Conservation (phyloP, 2,329 filamentous ascomycete species). For the Venturiaceae sp. region DNA sequence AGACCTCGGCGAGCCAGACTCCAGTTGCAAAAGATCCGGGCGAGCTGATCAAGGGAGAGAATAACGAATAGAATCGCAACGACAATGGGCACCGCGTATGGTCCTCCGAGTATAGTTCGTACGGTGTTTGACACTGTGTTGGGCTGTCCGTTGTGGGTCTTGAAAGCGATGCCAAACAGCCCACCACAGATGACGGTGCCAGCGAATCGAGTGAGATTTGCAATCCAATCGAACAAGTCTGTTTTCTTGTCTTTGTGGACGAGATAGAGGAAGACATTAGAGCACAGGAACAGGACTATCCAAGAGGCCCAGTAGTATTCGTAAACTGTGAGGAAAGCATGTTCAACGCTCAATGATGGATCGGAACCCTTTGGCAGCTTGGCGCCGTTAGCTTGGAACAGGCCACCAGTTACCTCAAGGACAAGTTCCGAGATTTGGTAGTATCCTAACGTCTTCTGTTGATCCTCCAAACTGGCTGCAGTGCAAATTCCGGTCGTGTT, state of each 20-base stretch:
- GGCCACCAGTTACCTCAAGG: not conserved
- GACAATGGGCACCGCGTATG: not conserved
- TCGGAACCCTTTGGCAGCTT: not conserved
- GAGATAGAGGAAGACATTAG: not conserved
- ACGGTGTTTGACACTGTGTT: not conserved
- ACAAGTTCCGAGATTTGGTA: not conserved
- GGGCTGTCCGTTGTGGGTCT: not conserved
- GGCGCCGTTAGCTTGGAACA: not conserved
- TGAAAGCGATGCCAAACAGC: not conserved
- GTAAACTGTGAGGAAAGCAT: not conserved
- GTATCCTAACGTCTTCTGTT: not conserved
- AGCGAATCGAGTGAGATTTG: slow-evolving; percentile 1
- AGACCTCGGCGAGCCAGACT: not conserved
- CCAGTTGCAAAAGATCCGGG: not conserved
- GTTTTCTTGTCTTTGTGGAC: slow-evolving; percentile 2
- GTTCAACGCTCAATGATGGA: not conserved
- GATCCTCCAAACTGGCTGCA: not conserved
- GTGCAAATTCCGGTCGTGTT: not conserved
- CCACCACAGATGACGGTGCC: not conserved
- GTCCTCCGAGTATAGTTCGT: not conserved
- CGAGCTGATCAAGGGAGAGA: not conserved
- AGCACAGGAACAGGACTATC: not conserved
- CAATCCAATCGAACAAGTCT: not conserved
- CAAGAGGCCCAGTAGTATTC: slow-evolving; percentile 1
- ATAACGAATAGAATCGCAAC: not conserved